Evolutionary conservation across 169 alveolate species (phyloP), one percentile per base, ranked within the genome.

Genomic region (Plasmodium cynomolgi): DNA sequence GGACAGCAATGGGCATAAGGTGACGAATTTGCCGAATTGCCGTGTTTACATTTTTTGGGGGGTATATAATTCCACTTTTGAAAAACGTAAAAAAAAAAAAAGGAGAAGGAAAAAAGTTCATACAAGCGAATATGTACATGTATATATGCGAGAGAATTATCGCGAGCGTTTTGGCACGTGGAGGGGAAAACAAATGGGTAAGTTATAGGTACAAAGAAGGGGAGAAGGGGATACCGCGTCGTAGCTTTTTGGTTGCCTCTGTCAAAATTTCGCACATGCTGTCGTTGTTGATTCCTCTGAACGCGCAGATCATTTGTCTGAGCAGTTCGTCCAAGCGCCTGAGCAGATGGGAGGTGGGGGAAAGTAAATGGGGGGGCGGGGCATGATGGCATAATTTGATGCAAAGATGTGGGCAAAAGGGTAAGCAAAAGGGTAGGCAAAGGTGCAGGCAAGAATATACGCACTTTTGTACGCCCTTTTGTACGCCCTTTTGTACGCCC

Each of bases 171-270:
- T 5, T 47, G 11, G 58, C 41, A 26, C 17, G 39, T 9, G 13
- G 56, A 31, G 20, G 54, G 7, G 33, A 23, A 84, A 72, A 84
- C 58, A 85, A 85, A 23, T 50, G 15, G 62, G 58, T 33, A 11
- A 20, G 73, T 91, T 94, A 96, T 73, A 96, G 91, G 96, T 99
- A 99, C 86, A 99, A 97, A 79, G 99, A 98, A 11, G 99, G 99
- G 9, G 99, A 99, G 96, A 99, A 99, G 44, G 99, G 99, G 74
- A 99, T 99, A 54, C 99, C 99, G 83, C 99, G 98, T 95, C 99
- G 98, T 20, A 99, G 97, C 80, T 98, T 97, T 50, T 96, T 95
- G 54, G 98, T 96, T n/a, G 99, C 99, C 74, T 98, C 98, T 79
- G 98, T 97, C 84, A 98, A 98, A 94, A 97, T 98, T 56, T 94